Evolutionary conservation across 192 early-diverging fungal genomes (phyloP), one percentile per base, ranked within the genome.

Genomic region (Umbelopsis sp.): DNA sequence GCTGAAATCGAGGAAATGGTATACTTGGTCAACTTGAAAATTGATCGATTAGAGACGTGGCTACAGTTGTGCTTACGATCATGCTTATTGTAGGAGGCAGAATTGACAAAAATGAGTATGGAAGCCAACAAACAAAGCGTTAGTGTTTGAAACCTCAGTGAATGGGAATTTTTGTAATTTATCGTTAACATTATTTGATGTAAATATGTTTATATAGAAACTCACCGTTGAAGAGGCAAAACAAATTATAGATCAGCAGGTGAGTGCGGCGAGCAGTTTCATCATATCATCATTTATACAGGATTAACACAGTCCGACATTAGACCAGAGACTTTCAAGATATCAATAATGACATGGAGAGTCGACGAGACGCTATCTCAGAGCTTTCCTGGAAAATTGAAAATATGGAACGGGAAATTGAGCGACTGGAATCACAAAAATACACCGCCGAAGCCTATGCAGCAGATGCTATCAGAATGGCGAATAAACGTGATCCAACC

Each of bases 1-100:
- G 18, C 22, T 25, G 69, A 70, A 53, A 70, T 70, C n/a, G 33
- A 58, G 1, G 69, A 53, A n/a, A 70, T 70, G 69, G 69, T 70
- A 50, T 8, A 52, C 10, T 41, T 41, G 37, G 10, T 41, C 37
- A 41, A 9, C 5, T 66, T 30, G 6, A 0, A 15, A 2, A 5
- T 3, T 44, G 20, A 20, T n/a, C 9, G n/a, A 16, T 3, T 25
- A 25, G 22, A 6, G 21, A 44, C 4, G 0, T 22, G 22, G 58
- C 4, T 27, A 11, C 27, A 44, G 46, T 44, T 15, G 10, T 30
- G 20, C 30, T 20, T 37, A 35, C 35, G 15, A 37, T 13, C 3
- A 21, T 21, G 5, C 18, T 2, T 3, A 22, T 6, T 64, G 27
- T 44, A 69, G 67, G 67, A 69, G 13, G 48, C 46, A 5, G 45